phyloP scores from a whole-genome alignment of 768 basidiomycete genomes.

The Candolleomyces aberdarensis region DNA sequence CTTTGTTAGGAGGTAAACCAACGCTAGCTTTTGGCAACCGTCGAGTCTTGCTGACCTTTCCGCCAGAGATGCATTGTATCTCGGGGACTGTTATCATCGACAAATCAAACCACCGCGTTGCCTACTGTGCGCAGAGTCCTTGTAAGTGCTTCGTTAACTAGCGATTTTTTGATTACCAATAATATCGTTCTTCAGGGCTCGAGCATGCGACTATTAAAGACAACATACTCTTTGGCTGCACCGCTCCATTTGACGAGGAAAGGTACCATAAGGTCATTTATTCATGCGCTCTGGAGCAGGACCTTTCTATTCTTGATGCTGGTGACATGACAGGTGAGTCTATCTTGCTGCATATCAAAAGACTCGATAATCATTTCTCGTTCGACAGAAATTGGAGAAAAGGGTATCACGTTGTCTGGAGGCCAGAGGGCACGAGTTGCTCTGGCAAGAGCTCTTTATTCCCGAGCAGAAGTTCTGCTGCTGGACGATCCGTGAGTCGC shows the following conservation, averaged over 20 bases:
- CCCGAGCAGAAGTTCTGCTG: conserved; percentile 60
- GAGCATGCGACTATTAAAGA: conserved; percentile 80
- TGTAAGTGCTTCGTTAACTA: conserved; percentile 31
- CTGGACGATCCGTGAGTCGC: conserved; percentile 67
- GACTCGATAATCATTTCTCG: not conserved
- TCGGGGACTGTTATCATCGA: conserved; percentile 52
- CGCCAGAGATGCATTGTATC: conserved; percentile 55
- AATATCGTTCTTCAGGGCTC: conserved; percentile 44
- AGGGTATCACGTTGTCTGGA: conserved; percentile 72
- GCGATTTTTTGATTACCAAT: conserved; percentile 1
- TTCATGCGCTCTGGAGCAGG: conserved; percentile 70
- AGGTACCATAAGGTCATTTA: conserved; percentile 68
- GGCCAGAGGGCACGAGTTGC: conserved; percentile 74
- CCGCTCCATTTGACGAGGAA: conserved; percentile 53
- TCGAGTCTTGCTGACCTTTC: not conserved
- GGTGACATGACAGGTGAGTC: conserved; percentile 71
- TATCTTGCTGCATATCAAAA: not conserved
- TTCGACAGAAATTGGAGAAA: conserved; percentile 71
- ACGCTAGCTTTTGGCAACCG: not conserved
- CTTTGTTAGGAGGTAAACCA: conserved; percentile 59
- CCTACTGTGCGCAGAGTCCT: conserved; percentile 67
- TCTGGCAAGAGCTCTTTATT: conserved; percentile 79
- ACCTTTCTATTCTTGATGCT: conserved; percentile 68
- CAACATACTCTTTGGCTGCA: conserved; percentile 74
- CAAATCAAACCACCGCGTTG: conserved; percentile 57